phyloP scores from a whole-genome alignment of 164 flowering plant species.

The Vitis cinerea region DNA sequence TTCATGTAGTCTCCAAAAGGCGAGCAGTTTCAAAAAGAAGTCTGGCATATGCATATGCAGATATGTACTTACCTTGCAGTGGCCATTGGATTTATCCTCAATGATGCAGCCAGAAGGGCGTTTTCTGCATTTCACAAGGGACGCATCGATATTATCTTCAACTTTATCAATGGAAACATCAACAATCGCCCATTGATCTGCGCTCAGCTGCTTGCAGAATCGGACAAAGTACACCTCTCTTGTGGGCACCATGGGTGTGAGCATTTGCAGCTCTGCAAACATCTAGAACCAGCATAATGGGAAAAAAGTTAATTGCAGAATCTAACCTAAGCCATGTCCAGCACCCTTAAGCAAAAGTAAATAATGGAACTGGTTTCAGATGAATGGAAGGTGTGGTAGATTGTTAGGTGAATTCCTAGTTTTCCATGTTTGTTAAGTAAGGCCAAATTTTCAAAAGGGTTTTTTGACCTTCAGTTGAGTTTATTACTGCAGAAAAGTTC shows the following conservation, averaged over 20 bases:
- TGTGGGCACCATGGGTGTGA: slow-evolving; percentile 86
- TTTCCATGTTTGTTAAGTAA: too few species aligned
- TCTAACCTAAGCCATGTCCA: too few species aligned
- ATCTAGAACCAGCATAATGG: slow-evolving; percentile 47
- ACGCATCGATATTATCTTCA: slow-evolving; percentile 71
- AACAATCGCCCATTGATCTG: slow-evolving; percentile 87
- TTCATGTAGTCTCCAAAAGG: not conserved
- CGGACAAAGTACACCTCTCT: slow-evolving; percentile 89
- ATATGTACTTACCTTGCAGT: slow-evolving; percentile 64
- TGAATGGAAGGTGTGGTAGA: too few species aligned
- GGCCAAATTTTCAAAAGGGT: too few species aligned
- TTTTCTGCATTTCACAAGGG: slow-evolving; percentile 72
- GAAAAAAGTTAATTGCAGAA: not conserved
- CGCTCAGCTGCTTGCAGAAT: slow-evolving; percentile 63
- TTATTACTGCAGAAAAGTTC: too few species aligned
- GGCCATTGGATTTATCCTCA: slow-evolving; percentile 86
- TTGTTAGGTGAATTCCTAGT: too few species aligned
- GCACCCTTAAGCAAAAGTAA: too few species aligned
- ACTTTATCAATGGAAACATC: slow-evolving; percentile 88
- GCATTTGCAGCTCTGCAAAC: slow-evolving; percentile 97
- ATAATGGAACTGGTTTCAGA: too few species aligned
- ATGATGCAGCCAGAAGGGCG: slow-evolving; percentile 97
- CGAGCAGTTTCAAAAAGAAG: not conserved
- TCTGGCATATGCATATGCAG: too few species aligned
- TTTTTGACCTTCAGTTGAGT: too few species aligned